A percentile compares a stretch with the other conserved stretches of the same genome.
These are phyloP conservation scores for Aureobasidium subglaciale DNA, from an alignment of 2,329 filamentous ascomycete species.

Conservation along the genomic window DNA sequence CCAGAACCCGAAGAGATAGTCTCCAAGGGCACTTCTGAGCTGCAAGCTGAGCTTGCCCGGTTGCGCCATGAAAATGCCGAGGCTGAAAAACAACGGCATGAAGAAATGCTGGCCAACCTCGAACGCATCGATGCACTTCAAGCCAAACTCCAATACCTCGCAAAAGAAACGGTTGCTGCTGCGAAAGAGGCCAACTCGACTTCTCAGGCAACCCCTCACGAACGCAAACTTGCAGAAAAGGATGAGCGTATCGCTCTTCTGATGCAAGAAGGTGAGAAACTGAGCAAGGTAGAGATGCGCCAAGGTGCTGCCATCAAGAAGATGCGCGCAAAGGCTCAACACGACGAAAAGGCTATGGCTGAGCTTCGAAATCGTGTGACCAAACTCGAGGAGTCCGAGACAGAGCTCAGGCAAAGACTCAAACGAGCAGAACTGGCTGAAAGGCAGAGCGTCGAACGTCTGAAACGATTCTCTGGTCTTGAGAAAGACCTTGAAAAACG, in stretches of 20 bases:
- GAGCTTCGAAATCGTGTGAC: slow-evolving; percentile 53
- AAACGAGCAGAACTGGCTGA: slow-evolving; percentile 54
- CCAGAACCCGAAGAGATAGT: background rate
- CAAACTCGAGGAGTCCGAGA: slow-evolving; percentile 58
- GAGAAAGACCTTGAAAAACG: slow-evolving; percentile 54
- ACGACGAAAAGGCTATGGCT: slow-evolving; percentile 45
- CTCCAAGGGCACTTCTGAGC: slow-evolving; percentile 19
- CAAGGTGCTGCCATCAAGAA: slow-evolving; percentile 78
- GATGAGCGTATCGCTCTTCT: slow-evolving; percentile 84
- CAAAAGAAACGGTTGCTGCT: slow-evolving; percentile 68
- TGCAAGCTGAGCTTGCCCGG: slow-evolving; percentile 41
- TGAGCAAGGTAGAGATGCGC: slow-evolving; percentile 80
- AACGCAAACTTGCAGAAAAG: slow-evolving; percentile 79
- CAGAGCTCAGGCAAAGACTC: slow-evolving; percentile 54
- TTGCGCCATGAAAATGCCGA: slow-evolving; percentile 45
- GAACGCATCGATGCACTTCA: slow-evolving; percentile 90
- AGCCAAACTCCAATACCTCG: slow-evolving; percentile 81
- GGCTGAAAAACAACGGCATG: slow-evolving; percentile 57
- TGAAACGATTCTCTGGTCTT: slow-evolving; percentile 44
- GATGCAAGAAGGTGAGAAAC: slow-evolving; percentile 84
- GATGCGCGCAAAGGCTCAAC: slow-evolving; percentile 49
- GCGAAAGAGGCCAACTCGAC: slow-evolving; percentile 62
- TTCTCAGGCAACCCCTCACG: slow-evolving; percentile 56
- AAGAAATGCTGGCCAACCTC: slow-evolving; percentile 75
- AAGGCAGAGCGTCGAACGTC: slow-evolving; percentile 49